These are phyloP conservation scores for Cryptococcus maquisensis DNA, from an alignment of 1,284 basidiomycete genomes.

Conservation along the genomic window DNA sequence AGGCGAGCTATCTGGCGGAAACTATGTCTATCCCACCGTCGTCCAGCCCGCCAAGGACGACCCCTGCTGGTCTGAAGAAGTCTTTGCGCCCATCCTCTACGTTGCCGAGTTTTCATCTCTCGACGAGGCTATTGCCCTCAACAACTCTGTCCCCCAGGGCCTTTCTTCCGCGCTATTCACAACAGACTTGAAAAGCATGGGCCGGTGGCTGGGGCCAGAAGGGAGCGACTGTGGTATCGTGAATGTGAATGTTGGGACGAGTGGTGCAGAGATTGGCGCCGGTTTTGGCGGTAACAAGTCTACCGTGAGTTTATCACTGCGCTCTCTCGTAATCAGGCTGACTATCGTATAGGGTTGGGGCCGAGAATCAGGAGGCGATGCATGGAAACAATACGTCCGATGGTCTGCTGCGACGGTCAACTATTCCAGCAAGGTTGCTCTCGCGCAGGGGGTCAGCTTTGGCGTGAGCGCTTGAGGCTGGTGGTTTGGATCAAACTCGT, in stretches of 20 bases:
- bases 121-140: constrained; percentile 85
- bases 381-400: constrained; percentile 73
- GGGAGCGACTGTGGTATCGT: constrained; percentile 84
- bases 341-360: constrained; percentile 60
- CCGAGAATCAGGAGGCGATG: constrained; percentile 92
- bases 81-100: constrained; percentile 59
- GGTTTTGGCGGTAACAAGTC: constrained; percentile 70
- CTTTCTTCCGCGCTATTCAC: constrained; percentile 71
- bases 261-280: constrained; percentile 87
- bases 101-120: constrained; percentile 84
- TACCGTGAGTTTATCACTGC: constrained; percentile 24
- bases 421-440: constrained; percentile 78
- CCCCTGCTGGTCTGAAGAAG: constrained; percentile 43
- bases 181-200: constrained; percentile 70
- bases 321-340: background rate
- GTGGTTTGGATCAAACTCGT: background rate
- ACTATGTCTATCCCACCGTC: constrained; percentile 86
- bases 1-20: constrained; percentile 57
- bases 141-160: constrained; percentile 87
- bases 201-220: constrained; percentile 84
- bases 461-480: constrained; percentile 21
- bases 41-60: constrained; percentile 51
- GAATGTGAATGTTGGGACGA: constrained; percentile 84
- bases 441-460: constrained; percentile 90
- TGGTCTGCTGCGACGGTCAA: constrained; percentile 75